These are phyloP conservation scores for Diaporthe ampelina DNA, from an alignment of 2,329 filamentous ascomycete genomes.

Conservation along the genomic window DNA sequence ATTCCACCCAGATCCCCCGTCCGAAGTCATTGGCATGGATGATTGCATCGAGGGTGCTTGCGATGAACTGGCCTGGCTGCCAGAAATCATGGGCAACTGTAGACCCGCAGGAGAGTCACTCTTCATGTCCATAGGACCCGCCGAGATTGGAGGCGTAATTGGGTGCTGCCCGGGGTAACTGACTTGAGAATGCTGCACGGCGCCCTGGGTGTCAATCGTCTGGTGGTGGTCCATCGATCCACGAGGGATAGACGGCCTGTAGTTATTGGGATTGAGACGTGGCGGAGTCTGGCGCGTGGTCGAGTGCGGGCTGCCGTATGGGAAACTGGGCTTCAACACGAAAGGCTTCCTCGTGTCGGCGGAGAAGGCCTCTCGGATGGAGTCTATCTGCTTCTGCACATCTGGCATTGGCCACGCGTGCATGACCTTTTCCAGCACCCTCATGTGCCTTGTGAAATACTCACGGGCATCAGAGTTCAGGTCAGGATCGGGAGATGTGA, in stretches of 20 bases:
- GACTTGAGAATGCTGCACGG: slow-evolving; percentile 70
- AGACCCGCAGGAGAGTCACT: slow-evolving; percentile 78
- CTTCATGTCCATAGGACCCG: slow-evolving; percentile 80
- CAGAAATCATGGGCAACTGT: slow-evolving; percentile 76
- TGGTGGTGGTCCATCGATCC: slow-evolving; percentile 66
- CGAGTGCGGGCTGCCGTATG: slow-evolving; percentile 83
- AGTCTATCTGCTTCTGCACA: slow-evolving; percentile 90
- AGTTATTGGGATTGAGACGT: slow-evolving; percentile 60
- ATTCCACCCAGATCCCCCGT: slow-evolving; percentile 81
- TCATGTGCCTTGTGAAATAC: slow-evolving; percentile 95
- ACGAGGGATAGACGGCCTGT: slow-evolving; percentile 59
- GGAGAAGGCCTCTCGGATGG: slow-evolving; percentile 91
- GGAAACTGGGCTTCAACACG: slow-evolving; percentile 88
- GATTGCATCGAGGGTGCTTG: slow-evolving; percentile 66
- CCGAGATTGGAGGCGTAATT: slow-evolving; percentile 85
- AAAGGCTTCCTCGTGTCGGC: slow-evolving; percentile 88
- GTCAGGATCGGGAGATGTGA: slow-evolving; percentile 92
- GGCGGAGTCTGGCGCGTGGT: slow-evolving; percentile 75
- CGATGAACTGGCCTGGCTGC: slow-evolving; percentile 61
- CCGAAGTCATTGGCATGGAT: slow-evolving; percentile 68
- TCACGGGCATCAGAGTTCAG: slow-evolving; percentile 87
- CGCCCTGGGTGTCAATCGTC: slow-evolving; percentile 65
- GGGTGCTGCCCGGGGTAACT: slow-evolving; percentile 76
- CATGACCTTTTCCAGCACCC: slow-evolving; percentile 88
- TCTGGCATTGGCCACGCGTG: slow-evolving; percentile 89